Base-by-base conservation (phyloP, 1,139 yeast genomes). In the Pichia sp. region DNA sequence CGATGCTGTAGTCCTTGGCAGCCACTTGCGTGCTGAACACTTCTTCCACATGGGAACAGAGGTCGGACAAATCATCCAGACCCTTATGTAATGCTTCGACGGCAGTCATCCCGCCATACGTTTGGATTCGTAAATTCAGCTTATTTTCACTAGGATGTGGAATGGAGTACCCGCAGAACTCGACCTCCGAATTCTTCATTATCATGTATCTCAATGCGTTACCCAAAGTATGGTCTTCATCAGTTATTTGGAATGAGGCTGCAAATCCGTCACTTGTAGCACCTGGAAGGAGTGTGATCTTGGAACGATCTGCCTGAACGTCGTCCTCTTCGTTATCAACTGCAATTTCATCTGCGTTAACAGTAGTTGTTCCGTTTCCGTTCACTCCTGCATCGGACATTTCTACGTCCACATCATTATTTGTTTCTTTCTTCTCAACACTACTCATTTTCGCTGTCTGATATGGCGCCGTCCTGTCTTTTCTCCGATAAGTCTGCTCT, bases 91-190 rank as follows among this genome's bases (percentile, higher is more conserved):
- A 79, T 2, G 97, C 99, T 69, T 92, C 96, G 46, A 88, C 83
- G 4, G 99, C 98, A 10, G 98, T 87, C 61, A 84, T 80, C 46
- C 75, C 68, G 50, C 95, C 97, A 67, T 90, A 92, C 1, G 99
- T 95, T 72, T 93, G 99, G 61, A 93, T 90, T 73, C 99, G 83
- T 56, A 93, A 70, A 73, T 95, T 90, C 73, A 93, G 75, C 64
- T 88, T 87, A 58, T 90, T 81, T 72, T 95, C 99, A 40, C 97
- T 89, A 32, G 99, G 99, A 72, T 93, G 99, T n/a, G 99, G 99
- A 60, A 93, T 95, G 50, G 97, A 89, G 74, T 93, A 93, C 56
- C 99, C 99, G 68, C 98, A 93, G 71, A 95, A 93, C 68, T 93
- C 99, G 38, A 93, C 98, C 63, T 90, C 96, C 43, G 97, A 97